Base-by-base conservation (phyloP, 2,329 filamentous ascomycete species). In the Diaporthe velutina region DNA sequence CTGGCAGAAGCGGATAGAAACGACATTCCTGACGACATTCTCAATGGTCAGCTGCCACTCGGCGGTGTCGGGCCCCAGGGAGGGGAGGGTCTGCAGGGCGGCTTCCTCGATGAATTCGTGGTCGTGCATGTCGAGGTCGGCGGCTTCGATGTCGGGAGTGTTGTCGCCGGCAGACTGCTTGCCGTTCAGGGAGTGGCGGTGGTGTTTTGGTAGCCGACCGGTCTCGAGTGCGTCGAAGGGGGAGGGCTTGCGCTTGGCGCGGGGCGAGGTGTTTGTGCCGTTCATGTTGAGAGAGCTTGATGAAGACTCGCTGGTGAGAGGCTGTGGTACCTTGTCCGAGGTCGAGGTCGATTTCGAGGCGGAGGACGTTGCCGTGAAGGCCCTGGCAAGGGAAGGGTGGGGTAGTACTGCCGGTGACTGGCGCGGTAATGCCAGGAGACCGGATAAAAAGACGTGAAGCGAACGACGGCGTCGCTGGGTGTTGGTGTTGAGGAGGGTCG, bases 1-100 rank as follows among this genome's bases (percentile, higher is more conserved):
- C 88, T 98, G 95, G 83, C 96, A 98, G 86, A 99, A 99, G 78
- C 98, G 94, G 80, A 99, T 98, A n/a, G 96, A 98, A 67, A 99
- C 97, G 25, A 98, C 97, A 79, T 96, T 98, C 82, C 93, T 93
- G 71, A 99, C 96, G 4, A 99, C 97, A 76, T 92, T 93, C 84
- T 98, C 96, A 76, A 98, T 98, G 0, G 96, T 98, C 68, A 93
- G 94, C 84, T 98, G 96, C 97, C 97, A 99, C 85, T 98, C 96
- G 33, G 92, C 92, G 3, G 93, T 94, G 79, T 95, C 93, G 64
- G 74, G 83, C 78, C 33, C 88, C 84, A 66, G 83, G 76, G 85
- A 82, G 73, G 85, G 68, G 45, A 80, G 70, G 40, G 58, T 60
- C 70, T 75, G 71, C 30, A 74, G 73, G 42, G 76, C 64, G 15